Conservation (phyloP, 2,329 filamentous ascomycete genomes). For the Dendrostoma leiphaemia region DNA sequence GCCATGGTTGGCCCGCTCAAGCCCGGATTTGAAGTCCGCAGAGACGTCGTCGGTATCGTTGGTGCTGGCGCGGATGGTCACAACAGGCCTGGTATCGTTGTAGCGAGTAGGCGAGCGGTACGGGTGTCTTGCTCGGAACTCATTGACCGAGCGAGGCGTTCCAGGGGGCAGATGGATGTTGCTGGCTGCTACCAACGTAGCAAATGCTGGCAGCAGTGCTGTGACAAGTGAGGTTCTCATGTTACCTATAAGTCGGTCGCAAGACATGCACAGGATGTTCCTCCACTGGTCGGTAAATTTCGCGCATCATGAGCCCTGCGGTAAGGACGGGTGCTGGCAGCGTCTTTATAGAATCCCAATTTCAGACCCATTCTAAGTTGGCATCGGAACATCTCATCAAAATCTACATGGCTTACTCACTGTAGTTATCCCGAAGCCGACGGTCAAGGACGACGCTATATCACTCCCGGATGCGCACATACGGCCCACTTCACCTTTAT, state of each 20-base stretch:
- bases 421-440: conserved; percentile 3
- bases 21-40: conserved; percentile 50
- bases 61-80: conserved; percentile 51
- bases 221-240: conserved; percentile 23
- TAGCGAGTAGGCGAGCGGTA: conserved; percentile 25
- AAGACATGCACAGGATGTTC: too few relatives aligned
- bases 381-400: background rate
- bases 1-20: conserved; percentile 57
- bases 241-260: background rate
- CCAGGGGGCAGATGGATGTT: conserved; percentile 28
- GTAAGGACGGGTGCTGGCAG: too few relatives aligned
- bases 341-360: background rate
- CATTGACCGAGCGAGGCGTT: conserved; percentile 33
- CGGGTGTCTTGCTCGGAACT: conserved; percentile 38
- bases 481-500: background rate
- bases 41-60: conserved; percentile 57
- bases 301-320: too few relatives aligned
- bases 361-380: background rate
- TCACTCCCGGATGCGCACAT: background rate
- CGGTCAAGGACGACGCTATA: background rate
- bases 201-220: conserved; percentile 24
- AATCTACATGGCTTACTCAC: background rate
- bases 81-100: conserved; percentile 25
- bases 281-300: too few relatives aligned
- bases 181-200: conserved; percentile 21